Conservation (phyloP, 148 eudicot genomes). For the Diospyros lotus region DNA sequence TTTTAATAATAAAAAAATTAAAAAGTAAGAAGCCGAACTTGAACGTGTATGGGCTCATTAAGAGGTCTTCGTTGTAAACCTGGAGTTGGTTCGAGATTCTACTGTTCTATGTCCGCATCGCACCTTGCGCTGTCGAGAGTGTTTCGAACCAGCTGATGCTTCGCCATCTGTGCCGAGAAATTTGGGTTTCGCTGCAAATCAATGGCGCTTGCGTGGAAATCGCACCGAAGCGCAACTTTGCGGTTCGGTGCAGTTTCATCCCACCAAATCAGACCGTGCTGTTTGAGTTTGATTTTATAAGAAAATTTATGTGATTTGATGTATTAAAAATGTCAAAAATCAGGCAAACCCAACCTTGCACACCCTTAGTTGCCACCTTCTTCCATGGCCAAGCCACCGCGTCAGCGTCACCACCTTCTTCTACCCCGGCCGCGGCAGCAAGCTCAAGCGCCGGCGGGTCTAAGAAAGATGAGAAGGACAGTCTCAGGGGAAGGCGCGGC, state of each 20-base stretch:
- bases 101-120: constrained; percentile 66
- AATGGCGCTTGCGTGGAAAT: constrained; percentile 25
- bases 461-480: constrained; percentile 48
- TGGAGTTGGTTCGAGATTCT: constrained; percentile 31
- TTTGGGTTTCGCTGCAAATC: neutral
- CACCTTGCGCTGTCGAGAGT: constrained; percentile 50
- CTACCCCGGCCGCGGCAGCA: constrained; percentile 23
- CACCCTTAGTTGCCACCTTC: too few relatives aligned
- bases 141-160: constrained; percentile 50
- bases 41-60: too few relatives aligned
- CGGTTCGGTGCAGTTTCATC: too few relatives aligned
- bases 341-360: too few relatives aligned
- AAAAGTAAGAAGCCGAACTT: too few relatives aligned
- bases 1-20: too few relatives aligned
- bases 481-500: constrained; percentile 59
- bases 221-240: constrained; percentile 29
- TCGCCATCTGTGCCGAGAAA: constrained; percentile 49
- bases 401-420: neutral
- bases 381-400: neutral
- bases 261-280: too few relatives aligned
- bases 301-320: too few relatives aligned
- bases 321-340: too few relatives aligned
- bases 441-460: constrained; percentile 38
- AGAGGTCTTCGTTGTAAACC: too few relatives aligned
- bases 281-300: too few relatives aligned